Evolutionary conservation across 371 early-diverging fungal species (phyloP).

Genomic region (Mortierella sp.): DNA sequence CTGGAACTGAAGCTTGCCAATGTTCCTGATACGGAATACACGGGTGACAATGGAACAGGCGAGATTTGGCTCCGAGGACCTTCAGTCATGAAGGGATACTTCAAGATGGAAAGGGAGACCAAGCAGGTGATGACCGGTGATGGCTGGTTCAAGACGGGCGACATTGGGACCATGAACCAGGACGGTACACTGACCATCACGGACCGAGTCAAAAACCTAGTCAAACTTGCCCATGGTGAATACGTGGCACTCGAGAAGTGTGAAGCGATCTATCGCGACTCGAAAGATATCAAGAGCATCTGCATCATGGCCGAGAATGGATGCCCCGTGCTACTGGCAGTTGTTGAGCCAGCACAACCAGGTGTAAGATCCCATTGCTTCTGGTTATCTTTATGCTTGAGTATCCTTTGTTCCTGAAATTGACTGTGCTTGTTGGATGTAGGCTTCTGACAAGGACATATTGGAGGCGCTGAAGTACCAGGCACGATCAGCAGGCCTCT

Average conservation of each 20-base stretch:
- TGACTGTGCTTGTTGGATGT: no score
- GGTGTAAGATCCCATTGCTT: conserved; percentile 32
- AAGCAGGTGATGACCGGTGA: conserved; percentile 83
- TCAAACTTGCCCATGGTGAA: conserved; percentile 93
- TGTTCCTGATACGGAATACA: conserved; percentile 83
- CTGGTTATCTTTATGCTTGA: conserved; percentile 1
- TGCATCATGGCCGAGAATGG: conserved; percentile 84
- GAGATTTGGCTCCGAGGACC: conserved; percentile 93
- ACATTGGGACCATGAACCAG: conserved; percentile 86
- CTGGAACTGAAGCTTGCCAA: conserved; percentile 86
- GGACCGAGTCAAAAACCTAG: conserved; percentile 89
- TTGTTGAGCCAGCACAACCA: conserved; percentile 70
- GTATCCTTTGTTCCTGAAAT: no score
- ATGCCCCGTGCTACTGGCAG: conserved; percentile 68
- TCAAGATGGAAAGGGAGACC: conserved; percentile 85
- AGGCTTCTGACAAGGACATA: conserved; percentile 55
- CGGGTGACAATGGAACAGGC: conserved; percentile 69
- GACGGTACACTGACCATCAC: conserved; percentile 75
- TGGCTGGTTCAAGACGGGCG: conserved; percentile 98
- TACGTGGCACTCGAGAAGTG: conserved; percentile 96
- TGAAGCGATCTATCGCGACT: conserved; percentile 86
- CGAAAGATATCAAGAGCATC: conserved; percentile 76
- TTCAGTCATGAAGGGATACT: conserved; percentile 89
- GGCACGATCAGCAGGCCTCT: conserved; percentile 58
- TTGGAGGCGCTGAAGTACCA: conserved; percentile 59